Evolutionary conservation across 169 alveolate species (phyloP).

Genomic region (Plasmodium reichenowi): DNA sequence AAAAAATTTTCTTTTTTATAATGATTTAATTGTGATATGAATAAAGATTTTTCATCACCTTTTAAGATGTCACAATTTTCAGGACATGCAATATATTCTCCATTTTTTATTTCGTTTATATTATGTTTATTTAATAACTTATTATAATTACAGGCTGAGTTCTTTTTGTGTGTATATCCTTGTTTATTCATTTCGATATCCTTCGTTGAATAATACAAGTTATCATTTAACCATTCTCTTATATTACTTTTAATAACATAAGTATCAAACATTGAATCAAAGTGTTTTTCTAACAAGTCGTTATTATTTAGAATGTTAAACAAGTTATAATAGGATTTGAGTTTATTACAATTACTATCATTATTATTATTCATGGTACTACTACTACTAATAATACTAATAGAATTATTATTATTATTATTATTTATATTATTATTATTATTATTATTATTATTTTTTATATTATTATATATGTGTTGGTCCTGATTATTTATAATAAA

Average conservation of each 20-base stretch:
- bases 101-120: not conserved
- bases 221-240: conserved; percentile 3
- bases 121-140: not conserved
- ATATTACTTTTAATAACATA: not conserved
- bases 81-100: not conserved
- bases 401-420: no score
- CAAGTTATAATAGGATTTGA: conserved; percentile 5
- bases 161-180: not conserved
- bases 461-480: no score
- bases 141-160: not conserved
- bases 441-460: no score
- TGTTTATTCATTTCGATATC: not conserved
- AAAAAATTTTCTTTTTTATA: not conserved
- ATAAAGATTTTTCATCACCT: not conserved
- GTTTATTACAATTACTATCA: not conserved
- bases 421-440: no score
- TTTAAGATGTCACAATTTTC: not conserved
- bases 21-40: not conserved
- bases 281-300: not conserved
- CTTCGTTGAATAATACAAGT: not conserved
- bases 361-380: no score
- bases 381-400: no score
- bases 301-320: conserved; percentile 22
- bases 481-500: not conserved
- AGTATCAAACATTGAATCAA: not conserved